These are phyloP conservation scores for Calocybe indica DNA, from an alignment of 768 basidiomycete species.

Conservation along the genomic window DNA sequence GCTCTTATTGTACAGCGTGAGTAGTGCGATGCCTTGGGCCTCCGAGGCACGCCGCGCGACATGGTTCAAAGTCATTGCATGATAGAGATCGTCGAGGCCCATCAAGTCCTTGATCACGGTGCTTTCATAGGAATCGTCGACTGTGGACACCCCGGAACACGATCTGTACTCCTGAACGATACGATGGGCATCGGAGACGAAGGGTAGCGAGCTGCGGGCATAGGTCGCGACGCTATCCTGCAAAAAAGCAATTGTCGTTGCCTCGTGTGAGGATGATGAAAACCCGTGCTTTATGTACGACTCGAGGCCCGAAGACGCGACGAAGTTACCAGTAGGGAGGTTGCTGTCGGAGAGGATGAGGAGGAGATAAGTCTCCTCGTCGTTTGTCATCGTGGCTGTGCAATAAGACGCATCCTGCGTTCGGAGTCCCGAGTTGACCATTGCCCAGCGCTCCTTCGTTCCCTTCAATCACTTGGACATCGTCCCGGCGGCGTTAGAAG, in stretches of 20 bases:
- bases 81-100: constrained; percentile 71
- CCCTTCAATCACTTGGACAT: neutral
- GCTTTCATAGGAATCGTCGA: constrained; percentile 10
- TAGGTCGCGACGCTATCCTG: constrained; percentile 74
- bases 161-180: constrained; percentile 23
- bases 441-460: constrained; percentile 3
- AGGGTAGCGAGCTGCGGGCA: constrained; percentile 67
- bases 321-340: constrained; percentile 95
- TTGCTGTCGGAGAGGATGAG: constrained; percentile 87
- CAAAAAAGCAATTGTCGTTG: constrained; percentile 52
- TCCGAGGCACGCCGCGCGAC: constrained; percentile 82
- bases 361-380: constrained; percentile 61
- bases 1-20: constrained; percentile 82
- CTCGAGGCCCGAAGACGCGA: constrained; percentile 91
- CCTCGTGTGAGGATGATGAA: constrained; percentile 21
- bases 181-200: constrained; percentile 69
- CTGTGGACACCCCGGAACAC: neutral
- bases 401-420: too few relatives aligned
- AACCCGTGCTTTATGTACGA: constrained; percentile 88
- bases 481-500: constrained; percentile 18
- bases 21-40: constrained; percentile 87
- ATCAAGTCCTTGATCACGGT: constrained; percentile 36
- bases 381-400: constrained; percentile 21
- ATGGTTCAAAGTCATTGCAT: constrained; percentile 85
- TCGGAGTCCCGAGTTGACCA: too few relatives aligned